Conservation (phyloP, 73 alveolate genomes). For the Stentor coeruleus region DNA sequence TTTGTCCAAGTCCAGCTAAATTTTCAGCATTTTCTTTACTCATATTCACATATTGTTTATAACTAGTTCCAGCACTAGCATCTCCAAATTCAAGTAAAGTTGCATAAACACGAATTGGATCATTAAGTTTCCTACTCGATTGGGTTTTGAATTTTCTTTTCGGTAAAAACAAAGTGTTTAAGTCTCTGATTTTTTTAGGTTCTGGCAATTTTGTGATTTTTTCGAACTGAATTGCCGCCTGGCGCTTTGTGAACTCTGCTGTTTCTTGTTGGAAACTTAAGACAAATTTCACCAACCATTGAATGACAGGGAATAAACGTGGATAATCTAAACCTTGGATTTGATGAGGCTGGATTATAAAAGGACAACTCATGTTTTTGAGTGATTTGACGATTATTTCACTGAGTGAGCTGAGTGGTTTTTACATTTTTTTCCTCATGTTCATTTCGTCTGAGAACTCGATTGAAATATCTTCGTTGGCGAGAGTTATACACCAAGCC, state of each 20-base stretch:
- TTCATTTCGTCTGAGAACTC: conserved; percentile 92
- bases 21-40: background rate
- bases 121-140: conserved; percentile 49
- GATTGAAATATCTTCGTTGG: conserved; percentile 84
- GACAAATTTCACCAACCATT: conserved; percentile 91
- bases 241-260: conserved; percentile 79
- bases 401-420: conserved; percentile 50
- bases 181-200: background rate
- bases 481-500: conserved; percentile 91
- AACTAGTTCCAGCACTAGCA: conserved; percentile 52
- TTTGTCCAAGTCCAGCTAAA: background rate
- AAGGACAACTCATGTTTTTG: conserved; percentile 87
- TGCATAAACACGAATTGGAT: conserved; percentile 75
- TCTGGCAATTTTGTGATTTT: background rate
- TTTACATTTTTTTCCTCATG: conserved; percentile 81
- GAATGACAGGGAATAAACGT: conserved; percentile 75
- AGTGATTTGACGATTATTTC: conserved; percentile 85
- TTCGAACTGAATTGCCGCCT: conserved; percentile 48
- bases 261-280: conserved; percentile 86
- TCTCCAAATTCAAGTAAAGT: conserved; percentile 86
- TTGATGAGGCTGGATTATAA: conserved; percentile 77
- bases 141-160: conserved; percentile 57
- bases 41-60: conserved; percentile 34
- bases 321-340: conserved; percentile 90
- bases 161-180: conserved; percentile 27